Evolutionary conservation across 805 yeast genomes (phyloP), one percentile per base, ranked within the genome.

Genomic region (Candida silvicultrix): DNA sequence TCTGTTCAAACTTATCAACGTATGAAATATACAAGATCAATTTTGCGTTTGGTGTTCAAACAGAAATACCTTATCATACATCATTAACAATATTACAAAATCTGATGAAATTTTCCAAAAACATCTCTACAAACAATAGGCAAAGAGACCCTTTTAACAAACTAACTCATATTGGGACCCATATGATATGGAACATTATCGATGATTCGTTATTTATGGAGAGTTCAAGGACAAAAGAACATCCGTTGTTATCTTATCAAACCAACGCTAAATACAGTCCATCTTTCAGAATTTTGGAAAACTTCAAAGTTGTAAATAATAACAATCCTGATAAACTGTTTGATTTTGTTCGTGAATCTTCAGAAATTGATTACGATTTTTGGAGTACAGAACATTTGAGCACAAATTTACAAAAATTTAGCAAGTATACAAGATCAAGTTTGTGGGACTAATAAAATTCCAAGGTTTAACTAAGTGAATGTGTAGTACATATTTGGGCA

Each of bases 111-210:
- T 28, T 28, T 10, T 28, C 31, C 12, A 5, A 28, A 7, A 10
- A 28, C 12, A 28, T 28, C 8, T 28, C 31, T 4, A 8, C 7
- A 28, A 28, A 28, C 14, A 28, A 11, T 23, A 23, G 12, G 14
- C 31, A 28, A 32, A 40, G 12, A 16, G 31, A 5, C 28, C 15
- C 8, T 2, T 20, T 44, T n/a, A 25, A 34, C 15, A 10, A 35
- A 16, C 18, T 45, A 14, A 25, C 40, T 4, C 19, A 43, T 4
- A 43, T 55, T 5, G 48, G 48, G 7, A 40, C 52, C 2, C 32
- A 50, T 41, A 53, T 53, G 57, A 55, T 56, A 2, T 55, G 55
- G 57, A 52, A 51, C 29, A 46, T 52, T 21, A 41, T 46, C 21
- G 60, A 56, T 28, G 59, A 55, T 37, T 18, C 42, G 2, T 43